Evolutionary conservation across 768 basidiomycete genomes (phyloP).

Genomic region (Trametes villosa): DNA sequence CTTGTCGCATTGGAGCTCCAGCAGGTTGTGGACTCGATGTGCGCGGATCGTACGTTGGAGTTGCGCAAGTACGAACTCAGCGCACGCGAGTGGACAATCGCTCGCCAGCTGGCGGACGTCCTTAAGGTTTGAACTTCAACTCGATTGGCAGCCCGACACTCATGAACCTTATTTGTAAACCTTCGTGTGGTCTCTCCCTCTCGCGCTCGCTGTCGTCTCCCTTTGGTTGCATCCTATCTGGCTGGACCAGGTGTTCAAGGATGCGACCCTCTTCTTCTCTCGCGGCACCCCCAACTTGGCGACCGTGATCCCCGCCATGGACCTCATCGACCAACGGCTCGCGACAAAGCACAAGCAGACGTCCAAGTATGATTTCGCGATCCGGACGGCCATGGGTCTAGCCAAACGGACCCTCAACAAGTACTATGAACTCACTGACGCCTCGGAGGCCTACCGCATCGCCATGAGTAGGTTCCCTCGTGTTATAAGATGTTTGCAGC

Average conservation of each 20-base stretch:
- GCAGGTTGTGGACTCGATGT: constrained; percentile 32
- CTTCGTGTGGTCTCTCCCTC: background rate
- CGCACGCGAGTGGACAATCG: constrained; percentile 38
- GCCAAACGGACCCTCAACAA: background rate
- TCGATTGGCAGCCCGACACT: too few species aligned
- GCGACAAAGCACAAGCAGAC: background rate
- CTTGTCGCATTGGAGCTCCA: constrained; percentile 33
- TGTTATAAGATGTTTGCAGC: too few species aligned
- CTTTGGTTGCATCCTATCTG: too few species aligned
- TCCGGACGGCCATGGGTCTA: background rate
- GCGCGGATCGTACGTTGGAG: constrained; percentile 1
- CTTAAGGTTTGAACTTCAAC: background rate
- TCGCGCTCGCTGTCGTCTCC: background rate
- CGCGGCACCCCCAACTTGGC: constrained; percentile 28
- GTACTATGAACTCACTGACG: constrained; percentile 29
- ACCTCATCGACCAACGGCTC: constrained; percentile 32
- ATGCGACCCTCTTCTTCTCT: constrained; percentile 33
- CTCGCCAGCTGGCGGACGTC: background rate
- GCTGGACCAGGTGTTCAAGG: constrained; percentile 27
- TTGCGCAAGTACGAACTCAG: constrained; percentile 31
- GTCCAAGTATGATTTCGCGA: background rate
- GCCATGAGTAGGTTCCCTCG: constrained; percentile 28
- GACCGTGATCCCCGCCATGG: constrained; percentile 34
- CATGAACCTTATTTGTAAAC: too few species aligned
- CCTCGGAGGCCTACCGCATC: constrained; percentile 28